These are phyloP conservation scores for Avena insularis DNA, from an alignment of 176 grass and related monocot genomes.

Conservation along the genomic window DNA sequence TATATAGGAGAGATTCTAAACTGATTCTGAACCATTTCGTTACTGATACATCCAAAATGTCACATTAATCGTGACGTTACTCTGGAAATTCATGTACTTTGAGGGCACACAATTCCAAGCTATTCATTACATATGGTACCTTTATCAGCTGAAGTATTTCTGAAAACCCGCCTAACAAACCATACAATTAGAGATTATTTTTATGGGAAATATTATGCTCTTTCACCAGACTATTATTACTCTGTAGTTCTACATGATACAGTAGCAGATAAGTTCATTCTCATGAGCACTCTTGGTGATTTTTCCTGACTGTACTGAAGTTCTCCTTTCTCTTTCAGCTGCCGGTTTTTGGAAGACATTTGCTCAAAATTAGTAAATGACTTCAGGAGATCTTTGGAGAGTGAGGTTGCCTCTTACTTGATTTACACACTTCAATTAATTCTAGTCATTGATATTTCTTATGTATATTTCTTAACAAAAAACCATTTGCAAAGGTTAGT, in stretches of 20 bases:
- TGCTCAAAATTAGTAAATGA: slow-evolving; percentile 74
- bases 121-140: background rate
- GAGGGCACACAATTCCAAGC: background rate
- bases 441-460: background rate
- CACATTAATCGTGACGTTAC: background rate
- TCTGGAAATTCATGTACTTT: slow-evolving; percentile 4
- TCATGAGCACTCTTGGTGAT: background rate
- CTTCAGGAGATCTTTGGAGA: slow-evolving; percentile 70
- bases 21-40: background rate
- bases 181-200: background rate
- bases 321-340: slow-evolving; percentile 56
- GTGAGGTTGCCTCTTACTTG: slow-evolving; percentile 55
- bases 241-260: slow-evolving; percentile 24
- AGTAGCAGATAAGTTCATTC: background rate
- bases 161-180: background rate
- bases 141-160: background rate
- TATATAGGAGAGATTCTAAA: background rate
- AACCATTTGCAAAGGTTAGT: slow-evolving; percentile 60
- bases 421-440: slow-evolving; percentile 28
- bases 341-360: slow-evolving; percentile 77
- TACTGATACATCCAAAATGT: background rate
- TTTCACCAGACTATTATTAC: slow-evolving; percentile 5
- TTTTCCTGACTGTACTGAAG: slow-evolving; percentile 19
- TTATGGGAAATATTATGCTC: slow-evolving; percentile 8
- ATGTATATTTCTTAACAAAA: background rate